These are phyloP conservation scores for Arthrinium puccinioides DNA, from an alignment of 2,329 filamentous ascomycete genomes.

Conservation along the genomic window DNA sequence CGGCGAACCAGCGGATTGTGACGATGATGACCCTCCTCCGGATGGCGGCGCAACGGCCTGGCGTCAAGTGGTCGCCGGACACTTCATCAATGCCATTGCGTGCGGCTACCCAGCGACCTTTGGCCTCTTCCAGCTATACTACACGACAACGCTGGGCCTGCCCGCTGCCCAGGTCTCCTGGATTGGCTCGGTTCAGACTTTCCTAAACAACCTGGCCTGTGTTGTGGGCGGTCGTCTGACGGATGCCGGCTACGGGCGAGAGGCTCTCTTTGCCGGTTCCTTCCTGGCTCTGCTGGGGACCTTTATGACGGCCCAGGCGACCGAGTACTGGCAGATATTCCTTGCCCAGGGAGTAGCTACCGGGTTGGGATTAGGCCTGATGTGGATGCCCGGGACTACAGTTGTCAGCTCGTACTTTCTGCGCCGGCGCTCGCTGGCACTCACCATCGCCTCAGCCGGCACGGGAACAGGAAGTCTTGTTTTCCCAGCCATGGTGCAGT, in stretches of 20 bases:
- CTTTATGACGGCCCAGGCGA: slow-evolving; percentile 29
- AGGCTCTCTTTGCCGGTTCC: slow-evolving; percentile 20
- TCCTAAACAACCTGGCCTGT: slow-evolving; percentile 24
- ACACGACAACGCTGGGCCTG: slow-evolving; percentile 26
- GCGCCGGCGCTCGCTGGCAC: slow-evolving; percentile 46
- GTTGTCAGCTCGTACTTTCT: slow-evolving; percentile 53
- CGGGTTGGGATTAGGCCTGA: slow-evolving; percentile 39
- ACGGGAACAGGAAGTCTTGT: slow-evolving; percentile 56
- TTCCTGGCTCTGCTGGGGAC: slow-evolving; percentile 30
- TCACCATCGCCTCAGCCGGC: slow-evolving; percentile 53
- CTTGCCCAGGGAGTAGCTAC: slow-evolving; percentile 42
- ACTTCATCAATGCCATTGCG: slow-evolving; percentile 40
- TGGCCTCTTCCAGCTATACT: slow-evolving; percentile 39
- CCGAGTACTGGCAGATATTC: slow-evolving; percentile 31
- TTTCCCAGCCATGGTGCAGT: slow-evolving; percentile 51
- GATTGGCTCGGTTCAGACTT: slow-evolving; percentile 33
- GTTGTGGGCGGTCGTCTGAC: slow-evolving; percentile 21
- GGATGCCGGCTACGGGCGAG: slow-evolving; percentile 25
- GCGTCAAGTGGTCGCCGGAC: slow-evolving; percentile 40
- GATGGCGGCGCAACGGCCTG: slow-evolving; percentile 41
- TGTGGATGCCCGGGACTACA: slow-evolving; percentile 45
- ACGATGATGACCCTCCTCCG: slow-evolving; percentile 20
- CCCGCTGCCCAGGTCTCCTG: slow-evolving; percentile 30
- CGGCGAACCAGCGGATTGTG: background rate
- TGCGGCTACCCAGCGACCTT: slow-evolving; percentile 44